Base-by-base conservation (phyloP, 805 yeast species). In the Metschnikowia dekortorum region DNA sequence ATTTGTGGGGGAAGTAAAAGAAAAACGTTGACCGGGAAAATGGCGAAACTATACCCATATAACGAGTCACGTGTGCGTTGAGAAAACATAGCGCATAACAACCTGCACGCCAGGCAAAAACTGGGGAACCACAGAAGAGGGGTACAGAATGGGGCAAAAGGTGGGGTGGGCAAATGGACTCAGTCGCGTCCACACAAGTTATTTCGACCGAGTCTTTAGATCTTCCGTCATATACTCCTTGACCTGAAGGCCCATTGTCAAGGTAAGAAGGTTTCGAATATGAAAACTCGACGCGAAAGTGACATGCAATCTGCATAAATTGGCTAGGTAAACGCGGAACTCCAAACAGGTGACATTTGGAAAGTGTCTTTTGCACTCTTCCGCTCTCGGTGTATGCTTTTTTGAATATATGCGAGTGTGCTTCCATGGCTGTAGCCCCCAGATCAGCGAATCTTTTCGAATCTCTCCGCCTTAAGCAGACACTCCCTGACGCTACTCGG, bases 291-390 rank as follows among this genome's bases (percentile, higher is more conserved):
- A 32, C 45, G 45, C 45, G 45, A 42, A 42, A 9, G n/a, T 22
- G 45, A 26, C 45, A 42, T 42, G 45, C 33, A 42, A 42, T 32
- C 38, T 33, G 45, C 45, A 42, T 42, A 33, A 11, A 22, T 39
- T 6, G 32, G 33, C 31, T 38, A 14, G 22, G 14, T 39, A 26
- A n/a, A 28, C 31, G 42, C 42, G 26, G 32, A 30, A 13, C 30
- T 22, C 30, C 14, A 39, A 22, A 39, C 31, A 26, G 13, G 18
- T 26, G 11, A 22, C n/a, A n/a, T 39, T 26, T 10, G n/a, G 8
- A 31, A 39, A n/a, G 29, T 11, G 16, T 13, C n/a, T 16, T 18
- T 5, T 10, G 29, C 28, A 37, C 11, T 9, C 8, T 11, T 37
- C 8, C 11, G 16, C 10, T 16, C n/a, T 36, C 16, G 14, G 16